phyloP scores from a whole-genome alignment of 306 rosid species.

The Cucurbita ficifolia region DNA sequence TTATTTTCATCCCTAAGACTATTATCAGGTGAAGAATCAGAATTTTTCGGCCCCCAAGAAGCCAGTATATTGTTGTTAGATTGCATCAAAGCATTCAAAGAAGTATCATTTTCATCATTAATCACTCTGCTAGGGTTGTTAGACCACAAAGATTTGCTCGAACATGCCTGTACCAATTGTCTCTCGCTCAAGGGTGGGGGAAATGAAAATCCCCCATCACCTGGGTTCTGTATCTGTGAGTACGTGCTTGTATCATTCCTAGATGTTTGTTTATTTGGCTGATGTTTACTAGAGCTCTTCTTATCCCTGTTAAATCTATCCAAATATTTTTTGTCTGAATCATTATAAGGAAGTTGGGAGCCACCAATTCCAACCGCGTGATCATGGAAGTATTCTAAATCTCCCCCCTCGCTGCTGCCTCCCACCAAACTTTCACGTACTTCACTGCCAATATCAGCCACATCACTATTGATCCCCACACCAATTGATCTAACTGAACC shows the following conservation, averaged over 20 bases:
- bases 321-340: conserved; percentile 29
- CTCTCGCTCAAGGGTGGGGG: conserved; percentile 59
- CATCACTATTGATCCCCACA: conserved; percentile 87
- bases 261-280: conserved; percentile 50
- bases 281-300: conserved; percentile 37
- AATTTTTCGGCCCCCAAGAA: conserved; percentile 58
- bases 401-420: conserved; percentile 81
- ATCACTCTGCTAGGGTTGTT: conserved; percentile 30
- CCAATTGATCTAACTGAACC: conserved; percentile 96
- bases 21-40: conserved; percentile 65
- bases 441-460: conserved; percentile 79
- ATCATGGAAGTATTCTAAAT: conserved; percentile 56
- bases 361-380: conserved; percentile 43
- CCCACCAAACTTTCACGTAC: conserved; percentile 81
- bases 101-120: conserved; percentile 41
- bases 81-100: conserved; percentile 34
- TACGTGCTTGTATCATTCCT: conserved; percentile 28
- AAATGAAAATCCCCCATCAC: conserved; percentile 67
- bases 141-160: conserved; percentile 51
- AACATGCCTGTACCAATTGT: conserved; percentile 36
- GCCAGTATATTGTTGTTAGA: conserved; percentile 51
- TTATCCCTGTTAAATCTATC: conserved; percentile 33
- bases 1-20: conserved; percentile 60
- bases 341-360: conserved; percentile 34
- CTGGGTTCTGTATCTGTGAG: conserved; percentile 31